phyloP scores from a whole-genome alignment of 345 rosid genomes.

The Clausena lansium region DNA sequence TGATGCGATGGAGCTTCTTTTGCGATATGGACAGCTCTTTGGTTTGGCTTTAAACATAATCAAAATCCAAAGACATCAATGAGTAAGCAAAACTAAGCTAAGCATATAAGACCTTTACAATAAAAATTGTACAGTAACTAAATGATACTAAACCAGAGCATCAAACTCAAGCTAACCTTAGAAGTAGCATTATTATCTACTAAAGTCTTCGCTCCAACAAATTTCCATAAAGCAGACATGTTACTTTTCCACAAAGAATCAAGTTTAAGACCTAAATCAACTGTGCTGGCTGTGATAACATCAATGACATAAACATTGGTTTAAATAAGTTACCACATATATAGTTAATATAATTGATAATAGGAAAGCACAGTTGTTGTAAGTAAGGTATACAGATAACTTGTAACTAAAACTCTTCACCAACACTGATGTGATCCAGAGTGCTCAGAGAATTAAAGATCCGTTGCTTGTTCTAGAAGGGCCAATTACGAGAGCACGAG shows the following conservation, averaged over 20 bases:
- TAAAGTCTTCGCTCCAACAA: slow-evolving; percentile 33
- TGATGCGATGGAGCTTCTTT: slow-evolving; percentile 23
- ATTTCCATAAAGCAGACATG: slow-evolving; percentile 75
- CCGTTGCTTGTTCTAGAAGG: no score
- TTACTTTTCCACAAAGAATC: slow-evolving; percentile 76
- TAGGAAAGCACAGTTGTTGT: not conserved
- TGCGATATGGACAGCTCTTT: slow-evolving; percentile 28
- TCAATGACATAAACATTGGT: no score
- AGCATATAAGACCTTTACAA: slow-evolving; percentile 8
- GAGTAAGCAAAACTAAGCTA: slow-evolving; percentile 26
- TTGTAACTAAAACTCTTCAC: not conserved
- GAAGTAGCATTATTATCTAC: slow-evolving; percentile 28
- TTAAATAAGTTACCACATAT: slow-evolving; percentile 4
- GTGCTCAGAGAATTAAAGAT: no score
- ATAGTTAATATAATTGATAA: slow-evolving; percentile 1
- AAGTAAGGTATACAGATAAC: slow-evolving; percentile 4
- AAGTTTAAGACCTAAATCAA: no score
- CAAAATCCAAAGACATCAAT: slow-evolving; percentile 14
- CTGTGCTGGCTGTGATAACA: slow-evolving; percentile 58
- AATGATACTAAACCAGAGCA: slow-evolving; percentile 6
- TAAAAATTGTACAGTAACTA: not conserved
- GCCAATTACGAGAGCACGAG: no score
- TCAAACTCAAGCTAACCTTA: slow-evolving; percentile 44
- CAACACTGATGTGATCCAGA: no score
- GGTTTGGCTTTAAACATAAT: no score